Percentiles rank a stretch among this genome's conserved stretches.
phyloP scores from a whole-genome alignment of 768 basidiomycete species.

The Pulveroboletus sp. region DNA sequence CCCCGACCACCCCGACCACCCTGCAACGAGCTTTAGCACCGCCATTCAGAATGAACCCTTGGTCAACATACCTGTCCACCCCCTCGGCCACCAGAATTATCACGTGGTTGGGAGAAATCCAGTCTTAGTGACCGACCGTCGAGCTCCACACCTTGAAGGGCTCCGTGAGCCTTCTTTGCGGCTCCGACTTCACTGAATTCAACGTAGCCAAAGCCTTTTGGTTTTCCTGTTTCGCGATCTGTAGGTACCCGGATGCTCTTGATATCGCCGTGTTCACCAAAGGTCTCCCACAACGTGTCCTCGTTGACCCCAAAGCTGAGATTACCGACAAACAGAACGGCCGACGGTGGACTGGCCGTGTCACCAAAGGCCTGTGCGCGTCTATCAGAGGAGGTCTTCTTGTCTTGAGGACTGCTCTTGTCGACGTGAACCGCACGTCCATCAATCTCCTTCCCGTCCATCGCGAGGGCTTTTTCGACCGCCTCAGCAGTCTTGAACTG shows the following conservation, averaged over 20 bases:
- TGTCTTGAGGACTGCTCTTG: slow-evolving; percentile 62
- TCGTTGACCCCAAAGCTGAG: slow-evolving; percentile 77
- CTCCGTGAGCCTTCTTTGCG: slow-evolving; percentile 77
- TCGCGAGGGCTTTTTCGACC: slow-evolving; percentile 73
- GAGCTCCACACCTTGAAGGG: slow-evolving; percentile 65
- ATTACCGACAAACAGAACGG: slow-evolving; percentile 88
- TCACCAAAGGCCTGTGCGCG: slow-evolving; percentile 79
- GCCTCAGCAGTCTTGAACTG: slow-evolving; percentile 67
- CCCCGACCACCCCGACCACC: slow-evolving; percentile 35
- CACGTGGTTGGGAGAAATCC: slow-evolving; percentile 84
- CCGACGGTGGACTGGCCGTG: slow-evolving; percentile 57
- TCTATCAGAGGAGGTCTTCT: slow-evolving; percentile 54
- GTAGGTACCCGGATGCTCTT: slow-evolving; percentile 89
- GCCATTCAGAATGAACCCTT: neutral
- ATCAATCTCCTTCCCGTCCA: slow-evolving; percentile 88
- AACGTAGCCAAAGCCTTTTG: slow-evolving; percentile 97
- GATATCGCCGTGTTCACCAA: slow-evolving; percentile 81
- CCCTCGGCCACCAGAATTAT: slow-evolving; percentile 50
- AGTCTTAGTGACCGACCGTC: slow-evolving; percentile 78
- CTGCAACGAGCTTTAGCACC: slow-evolving; percentile 4
- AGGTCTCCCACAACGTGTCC: slow-evolving; percentile 85
- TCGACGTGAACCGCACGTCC: slow-evolving; percentile 87
- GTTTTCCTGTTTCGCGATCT: slow-evolving; percentile 82
- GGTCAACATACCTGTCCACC: slow-evolving; percentile 41
- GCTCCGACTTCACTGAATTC: slow-evolving; percentile 81